Base-by-base conservation (phyloP, 1,284 basidiomycete species). In the Ustilago bromivora region DNA sequence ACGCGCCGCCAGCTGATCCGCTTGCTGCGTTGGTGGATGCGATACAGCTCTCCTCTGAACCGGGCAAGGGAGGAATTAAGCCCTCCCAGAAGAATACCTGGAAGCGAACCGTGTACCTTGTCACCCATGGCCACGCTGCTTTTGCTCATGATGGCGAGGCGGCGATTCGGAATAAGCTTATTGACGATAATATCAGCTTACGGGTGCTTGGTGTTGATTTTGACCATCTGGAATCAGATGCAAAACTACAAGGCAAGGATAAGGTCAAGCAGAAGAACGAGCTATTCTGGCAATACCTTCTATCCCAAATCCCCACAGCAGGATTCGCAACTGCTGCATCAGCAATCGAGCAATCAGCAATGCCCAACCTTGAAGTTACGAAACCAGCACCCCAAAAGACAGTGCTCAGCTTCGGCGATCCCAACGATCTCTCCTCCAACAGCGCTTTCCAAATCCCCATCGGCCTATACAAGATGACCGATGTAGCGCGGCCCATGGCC, bases 1-100 rank as follows among this genome's bases (percentile, higher is more conserved):
- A 71, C 10, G 41, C 60, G 0, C 57, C 65, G 4, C 40, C 41
- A 8, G 66, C 69, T n/a, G 87, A 79, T 71, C 82, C 95, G 4
- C 89, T 97, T 57, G 94, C 95, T 78, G 94, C 92, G 2, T 87
- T 97, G 43, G 92, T 96, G 73, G 94, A 96, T 12, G 93, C 90
- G 1, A 90, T 95, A 60, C 91, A 95, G 85, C 92, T 93, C 17
- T 76, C 85, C n/a, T 73, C 76, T 36, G 76, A 70, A 7, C 53
- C 82, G 19, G 63, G 77, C 10, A 78, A 71, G 15, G 68, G 84
- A 49, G 78, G 79, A 10, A 64, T 76, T 57, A 67, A 74, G 31
- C 31, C 73, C 4, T 57, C 58, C 10, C 79, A 80, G 40, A 82
- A 75, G 40, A 63, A 74, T 55, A 80, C 74, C 1, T 82, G 79